phyloP scores from a whole-genome alignment of 148 eudicot genomes.

The Bassia scoparia region DNA sequence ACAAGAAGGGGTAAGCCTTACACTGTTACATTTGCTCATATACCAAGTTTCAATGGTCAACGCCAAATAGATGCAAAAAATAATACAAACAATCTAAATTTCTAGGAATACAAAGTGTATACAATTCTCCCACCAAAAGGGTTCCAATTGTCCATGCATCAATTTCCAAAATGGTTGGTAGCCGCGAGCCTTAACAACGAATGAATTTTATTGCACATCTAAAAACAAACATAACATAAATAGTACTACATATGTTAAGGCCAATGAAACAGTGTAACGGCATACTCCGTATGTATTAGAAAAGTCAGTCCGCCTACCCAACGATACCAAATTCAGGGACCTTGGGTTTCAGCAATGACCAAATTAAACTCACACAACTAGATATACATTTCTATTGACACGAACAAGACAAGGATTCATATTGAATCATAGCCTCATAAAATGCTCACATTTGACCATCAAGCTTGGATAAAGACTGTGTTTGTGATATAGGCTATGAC shows the following conservation, averaged over 20 bases:
- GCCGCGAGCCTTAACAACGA: neutral
- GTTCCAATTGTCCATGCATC: neutral
- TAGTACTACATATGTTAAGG: neutral
- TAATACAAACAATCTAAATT: neutral
- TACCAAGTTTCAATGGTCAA: neutral
- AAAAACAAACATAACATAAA: neutral
- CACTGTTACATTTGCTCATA: neutral
- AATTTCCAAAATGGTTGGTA: neutral
- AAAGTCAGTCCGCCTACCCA: neutral
- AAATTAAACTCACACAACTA: neutral
- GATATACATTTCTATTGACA: neutral
- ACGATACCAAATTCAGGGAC: neutral
- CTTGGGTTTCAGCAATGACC: neutral
- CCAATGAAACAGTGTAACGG: neutral
- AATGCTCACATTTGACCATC: neutral
- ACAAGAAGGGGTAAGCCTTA: neutral
- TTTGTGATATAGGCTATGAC: neutral
- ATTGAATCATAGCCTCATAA: constrained; percentile 2
- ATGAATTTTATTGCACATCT: neutral
- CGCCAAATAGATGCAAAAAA: neutral
- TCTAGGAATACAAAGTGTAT: neutral
- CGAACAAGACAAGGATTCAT: neutral
- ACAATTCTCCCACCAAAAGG: neutral
- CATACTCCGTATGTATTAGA: neutral
- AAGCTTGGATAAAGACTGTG: neutral